Base-by-base conservation (phyloP, 495 filamentous ascomycete species). In the Daldinia childiae region DNA sequence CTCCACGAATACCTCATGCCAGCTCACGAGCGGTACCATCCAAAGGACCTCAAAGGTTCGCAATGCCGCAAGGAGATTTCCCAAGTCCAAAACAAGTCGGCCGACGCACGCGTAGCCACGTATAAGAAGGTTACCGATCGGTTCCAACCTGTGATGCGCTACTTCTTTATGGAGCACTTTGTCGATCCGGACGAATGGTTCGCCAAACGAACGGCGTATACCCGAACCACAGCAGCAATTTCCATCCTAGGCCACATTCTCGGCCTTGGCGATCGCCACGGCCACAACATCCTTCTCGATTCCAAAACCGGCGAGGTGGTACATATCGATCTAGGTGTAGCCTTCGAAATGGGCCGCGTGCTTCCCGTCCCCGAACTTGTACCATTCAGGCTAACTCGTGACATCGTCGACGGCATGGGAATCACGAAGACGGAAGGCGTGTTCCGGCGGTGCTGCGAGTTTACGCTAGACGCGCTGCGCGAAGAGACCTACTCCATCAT, bases 181-280 rank as follows among this genome's bases (percentile, higher is more conserved):
- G 86, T 90, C 17, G 94, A 96, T 71, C 95, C 95, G 4, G 94
- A 98, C 75, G 93, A 97, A 71, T 99, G 95, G 95, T 98, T 97
- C 73, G 86, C 85, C 55, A 90, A 88, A 66, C 87, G 95, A 29
- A 87, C 96, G 5, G 91, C 93, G 3, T 99, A 98, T 77, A 97
- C 93, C 0, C 86, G 95, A 59, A 94, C 90, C 52, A 98, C 94
- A 2, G 96, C 95, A 14, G 93, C 95, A 36, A 93, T 97, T 67
- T 98, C 94, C 1, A 97, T 99, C 67, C 88, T 99, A 0, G 95
- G 95, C 14, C 90, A 98, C 77, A 90, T 97, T 1, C 87, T 99
- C 2, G 95, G 95, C 1, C 88, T 99, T n/a, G 95, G 95, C 14
- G 95, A 99, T 81, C 87, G 95, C 26, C 95, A 99, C 80, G 93